Evolutionary conservation across 148 eudicot species (phyloP).

Genomic region (Vaccinium myrtillus): DNA sequence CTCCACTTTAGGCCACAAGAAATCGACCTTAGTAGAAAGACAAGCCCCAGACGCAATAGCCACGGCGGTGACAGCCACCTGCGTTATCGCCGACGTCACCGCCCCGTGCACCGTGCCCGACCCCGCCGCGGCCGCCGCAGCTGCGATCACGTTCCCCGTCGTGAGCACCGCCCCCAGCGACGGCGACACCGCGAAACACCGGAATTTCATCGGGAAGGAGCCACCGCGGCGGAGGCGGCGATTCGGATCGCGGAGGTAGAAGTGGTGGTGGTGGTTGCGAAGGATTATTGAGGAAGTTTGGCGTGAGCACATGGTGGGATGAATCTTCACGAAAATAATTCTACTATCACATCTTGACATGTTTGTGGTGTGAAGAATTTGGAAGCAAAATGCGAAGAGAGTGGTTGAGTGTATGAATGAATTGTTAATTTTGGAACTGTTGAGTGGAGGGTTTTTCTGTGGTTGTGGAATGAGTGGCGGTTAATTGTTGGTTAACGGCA

Average conservation of each 20-base stretch:
- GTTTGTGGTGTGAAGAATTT: neutral
- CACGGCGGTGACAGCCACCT: constrained; percentile 91
- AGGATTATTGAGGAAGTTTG: constrained; percentile 24
- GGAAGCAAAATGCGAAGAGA: neutral
- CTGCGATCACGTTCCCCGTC: constrained; percentile 53
- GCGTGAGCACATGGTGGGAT: constrained; percentile 21
- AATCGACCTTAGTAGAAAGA: constrained; percentile 82
- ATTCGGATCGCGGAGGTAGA: neutral
- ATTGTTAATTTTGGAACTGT: too few species aligned
- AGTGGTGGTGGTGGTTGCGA: constrained; percentile 10
- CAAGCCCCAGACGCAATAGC: constrained; percentile 97
- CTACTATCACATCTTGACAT: neutral
- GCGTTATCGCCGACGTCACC: constrained; percentile 79
- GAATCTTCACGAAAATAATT: neutral
- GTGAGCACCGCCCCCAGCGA: constrained; percentile 42
- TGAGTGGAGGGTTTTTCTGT: neutral
- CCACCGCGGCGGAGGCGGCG: constrained; percentile 7
- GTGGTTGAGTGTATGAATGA: neutral
- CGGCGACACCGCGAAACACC: constrained; percentile 42
- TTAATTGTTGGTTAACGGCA: neutral
- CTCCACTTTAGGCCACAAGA: constrained; percentile 74
- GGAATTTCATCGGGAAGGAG: constrained; percentile 20
- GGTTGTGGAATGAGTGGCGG: neutral
- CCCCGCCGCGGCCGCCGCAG: constrained; percentile 39
- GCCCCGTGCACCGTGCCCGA: constrained; percentile 60